Evolutionary conservation across 2,329 filamentous ascomycete species (phyloP), one percentile per base, ranked within the genome.

Genomic region (Sporothrix curviconia): DNA sequence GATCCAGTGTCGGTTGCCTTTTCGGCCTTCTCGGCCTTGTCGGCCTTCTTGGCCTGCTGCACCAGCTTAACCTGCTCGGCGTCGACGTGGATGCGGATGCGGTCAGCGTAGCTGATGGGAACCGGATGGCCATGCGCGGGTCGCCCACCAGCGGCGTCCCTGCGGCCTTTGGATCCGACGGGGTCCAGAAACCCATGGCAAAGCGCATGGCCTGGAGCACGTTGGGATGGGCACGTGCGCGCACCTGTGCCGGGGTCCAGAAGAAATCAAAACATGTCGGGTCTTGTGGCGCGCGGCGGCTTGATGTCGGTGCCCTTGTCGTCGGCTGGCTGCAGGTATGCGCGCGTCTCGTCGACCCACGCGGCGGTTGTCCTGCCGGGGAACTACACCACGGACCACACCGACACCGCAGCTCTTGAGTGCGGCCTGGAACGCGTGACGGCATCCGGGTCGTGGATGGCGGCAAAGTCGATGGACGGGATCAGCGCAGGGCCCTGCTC

Each of bases 241-340:
- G 78, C 56, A 86, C 78, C 70, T 89, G 86, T 1, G 84, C 80
- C 0, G 84, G 84, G 5, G 85, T 85, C 86, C 85, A 89, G 72
- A 87, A 89, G 65, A 88, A 80, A 69, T 89, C 85, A 70, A 85
- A 88, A 53, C 87, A 87, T 1, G 85, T 82, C 5, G 85, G 85
- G 40, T 85, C 82, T 63, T 83, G 79, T 0, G 77, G 74, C 0
- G 79, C n/a, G 79, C 28, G 84, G 84, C 49, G 77, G 79, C 67
- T 75, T 78, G 64, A 76, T 74, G 58, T 73, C 69, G n/a, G 3
- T 7, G 14, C 37, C 32, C 25, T n/a, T 15, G 28, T 9, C 34
- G 60, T 74, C 72, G 61, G 76, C 78, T 19, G 75, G 76, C 53
- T 76, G 72, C 43, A 84, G 76, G 66, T 89, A 88, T 42, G 78